Conservation (phyloP, 371 early-diverging fungal genomes). For the Syncephalastrum racemosum region DNA sequence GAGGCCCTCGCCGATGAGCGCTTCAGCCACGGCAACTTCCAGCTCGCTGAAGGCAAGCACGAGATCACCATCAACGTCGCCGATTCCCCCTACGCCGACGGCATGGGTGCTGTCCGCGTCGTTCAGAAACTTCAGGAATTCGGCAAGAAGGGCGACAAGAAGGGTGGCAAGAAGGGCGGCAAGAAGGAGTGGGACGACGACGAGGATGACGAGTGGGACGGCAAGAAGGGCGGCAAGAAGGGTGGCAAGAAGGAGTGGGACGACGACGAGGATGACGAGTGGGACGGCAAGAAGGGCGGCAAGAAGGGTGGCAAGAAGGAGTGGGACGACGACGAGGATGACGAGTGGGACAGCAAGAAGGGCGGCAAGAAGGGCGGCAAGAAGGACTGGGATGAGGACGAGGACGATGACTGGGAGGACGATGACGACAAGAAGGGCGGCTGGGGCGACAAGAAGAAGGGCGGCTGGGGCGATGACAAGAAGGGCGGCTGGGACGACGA, state of each 20-base stretch:
- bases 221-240: slow-evolving; percentile 10
- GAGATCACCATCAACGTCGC: slow-evolving; percentile 33
- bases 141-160: slow-evolving; percentile 26
- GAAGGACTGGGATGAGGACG: background rate
- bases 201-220: slow-evolving; percentile 4
- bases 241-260: slow-evolving; percentile 6
- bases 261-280: slow-evolving; percentile 10
- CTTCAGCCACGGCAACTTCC: slow-evolving; percentile 26
- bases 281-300: slow-evolving; percentile 5
- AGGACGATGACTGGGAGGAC: slow-evolving; percentile 9
- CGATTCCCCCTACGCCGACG: slow-evolving; percentile 22
- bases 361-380: background rate
- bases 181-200: slow-evolving; percentile 22
- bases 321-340: slow-evolving; percentile 9
- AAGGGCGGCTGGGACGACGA: slow-evolving; percentile 7
- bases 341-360: slow-evolving; percentile 10
- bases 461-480: background rate
- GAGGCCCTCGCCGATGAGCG: slow-evolving; percentile 27
- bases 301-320: slow-evolving; percentile 1
- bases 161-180: slow-evolving; percentile 12
- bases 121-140: slow-evolving; percentile 29
- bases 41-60: slow-evolving; percentile 26
- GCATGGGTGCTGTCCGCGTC: slow-evolving; percentile 34
- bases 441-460: background rate
- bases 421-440: slow-evolving; percentile 6